These are phyloP conservation scores for Escallonia rubra DNA, from an alignment of 129 eudicot genomes.

Conservation along the genomic window DNA sequence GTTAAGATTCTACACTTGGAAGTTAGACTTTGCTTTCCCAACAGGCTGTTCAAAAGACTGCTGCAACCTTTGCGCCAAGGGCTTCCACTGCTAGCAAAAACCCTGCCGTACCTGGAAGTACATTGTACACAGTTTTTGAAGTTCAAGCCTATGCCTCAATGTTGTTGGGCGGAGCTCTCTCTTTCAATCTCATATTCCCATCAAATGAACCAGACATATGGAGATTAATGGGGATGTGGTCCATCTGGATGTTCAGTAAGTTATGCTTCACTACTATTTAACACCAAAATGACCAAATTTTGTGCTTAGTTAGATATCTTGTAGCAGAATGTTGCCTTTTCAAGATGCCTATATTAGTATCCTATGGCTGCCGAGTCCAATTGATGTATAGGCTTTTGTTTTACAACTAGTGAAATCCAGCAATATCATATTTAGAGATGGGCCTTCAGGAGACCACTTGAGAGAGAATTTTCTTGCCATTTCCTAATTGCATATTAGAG, in stretches of 20 bases:
- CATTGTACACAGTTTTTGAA: slow-evolving; percentile 76
- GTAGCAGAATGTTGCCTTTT: no score
- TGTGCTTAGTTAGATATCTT: no score
- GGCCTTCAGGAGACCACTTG: no score
- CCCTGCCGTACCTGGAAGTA: slow-evolving; percentile 83
- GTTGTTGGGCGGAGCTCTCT: slow-evolving; percentile 87
- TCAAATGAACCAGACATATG: slow-evolving; percentile 95
- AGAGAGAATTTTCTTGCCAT: neutral
- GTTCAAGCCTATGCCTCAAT: slow-evolving; percentile 80
- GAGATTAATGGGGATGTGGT: slow-evolving; percentile 99
- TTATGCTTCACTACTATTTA: slow-evolving; percentile 4
- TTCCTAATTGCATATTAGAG: no score
- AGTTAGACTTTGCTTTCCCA: neutral
- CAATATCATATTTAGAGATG: no score
- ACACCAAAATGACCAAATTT: neutral
- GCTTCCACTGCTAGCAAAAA: slow-evolving; percentile 83
- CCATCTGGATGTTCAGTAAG: slow-evolving; percentile 99
- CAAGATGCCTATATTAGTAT: no score
- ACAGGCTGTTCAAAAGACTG: slow-evolving; percentile 89
- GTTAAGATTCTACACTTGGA: neutral
- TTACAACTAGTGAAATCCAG: no score
- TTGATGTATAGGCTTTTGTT: no score
- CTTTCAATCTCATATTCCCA: slow-evolving; percentile 91
- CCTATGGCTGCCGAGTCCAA: no score
- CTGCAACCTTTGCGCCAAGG: slow-evolving; percentile 96